Conservation (phyloP, 2,329 filamentous ascomycete genomes). For the Blumeria hordei region DNA sequence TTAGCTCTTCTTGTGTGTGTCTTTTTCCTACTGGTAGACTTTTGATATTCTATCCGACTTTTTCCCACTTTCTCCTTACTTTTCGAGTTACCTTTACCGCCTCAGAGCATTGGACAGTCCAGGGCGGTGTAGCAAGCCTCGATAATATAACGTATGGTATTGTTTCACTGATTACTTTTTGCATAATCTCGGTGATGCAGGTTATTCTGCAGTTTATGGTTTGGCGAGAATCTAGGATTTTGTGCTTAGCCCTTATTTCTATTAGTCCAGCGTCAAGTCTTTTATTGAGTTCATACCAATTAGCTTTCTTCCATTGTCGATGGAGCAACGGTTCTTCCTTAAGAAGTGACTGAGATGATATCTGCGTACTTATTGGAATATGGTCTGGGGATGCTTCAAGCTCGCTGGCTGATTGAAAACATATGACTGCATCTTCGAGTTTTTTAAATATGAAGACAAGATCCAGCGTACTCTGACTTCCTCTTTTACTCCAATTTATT, state of each 20-base stretch:
- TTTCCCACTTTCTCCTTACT: background rate
- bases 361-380: no score
- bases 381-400: no score
- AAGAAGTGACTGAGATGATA: background rate
- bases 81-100: background rate
- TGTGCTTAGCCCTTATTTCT: background rate
- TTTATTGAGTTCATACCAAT: background rate
- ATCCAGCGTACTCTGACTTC: background rate
- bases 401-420: background rate
- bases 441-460: background rate
- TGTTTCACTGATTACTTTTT: background rate
- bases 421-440: background rate
- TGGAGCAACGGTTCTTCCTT: background rate
- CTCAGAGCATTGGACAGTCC: background rate
- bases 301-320: background rate
- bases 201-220: background rate
- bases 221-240: background rate
- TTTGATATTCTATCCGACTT: background rate
- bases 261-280: background rate
- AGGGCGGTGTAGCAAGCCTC: background rate
- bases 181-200: background rate
- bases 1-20: background rate
- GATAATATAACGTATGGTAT: background rate
- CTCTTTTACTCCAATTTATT: background rate
- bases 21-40: background rate